Evolutionary conservation across 78 protist genomes (phyloP).

Genomic region (Diacronema lutheri): DNA sequence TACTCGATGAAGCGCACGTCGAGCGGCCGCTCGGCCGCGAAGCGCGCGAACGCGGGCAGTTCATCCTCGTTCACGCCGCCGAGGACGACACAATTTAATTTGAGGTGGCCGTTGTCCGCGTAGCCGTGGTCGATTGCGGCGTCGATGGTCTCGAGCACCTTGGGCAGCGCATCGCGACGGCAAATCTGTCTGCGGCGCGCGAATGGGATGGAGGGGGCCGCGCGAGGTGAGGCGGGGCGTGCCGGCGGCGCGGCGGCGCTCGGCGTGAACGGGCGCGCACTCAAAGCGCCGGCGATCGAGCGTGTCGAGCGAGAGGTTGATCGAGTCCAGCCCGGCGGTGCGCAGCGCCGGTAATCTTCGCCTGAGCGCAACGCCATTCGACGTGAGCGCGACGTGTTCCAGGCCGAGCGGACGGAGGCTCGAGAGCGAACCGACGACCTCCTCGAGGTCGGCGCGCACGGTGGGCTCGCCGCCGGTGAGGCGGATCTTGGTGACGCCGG

Average conservation of each 20-base stretch:
- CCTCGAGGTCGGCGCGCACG: slow-evolving; percentile 31
- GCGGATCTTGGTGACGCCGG: slow-evolving; percentile 80
- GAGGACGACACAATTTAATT: slow-evolving; percentile 80
- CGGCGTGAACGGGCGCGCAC: too few relatives aligned
- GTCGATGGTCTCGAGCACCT: neutral
- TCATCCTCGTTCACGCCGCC: slow-evolving; percentile 67
- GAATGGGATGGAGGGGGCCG: neutral
- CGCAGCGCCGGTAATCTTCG: neutral
- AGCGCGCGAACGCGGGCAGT: slow-evolving; percentile 58
- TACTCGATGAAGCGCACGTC: slow-evolving; percentile 85
- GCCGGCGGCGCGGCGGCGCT: too few relatives aligned
- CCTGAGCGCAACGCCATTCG: slow-evolving; percentile 72
- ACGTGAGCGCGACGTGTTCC: slow-evolving; percentile 54
- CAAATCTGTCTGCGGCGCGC: too few relatives aligned
- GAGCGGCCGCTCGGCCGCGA: slow-evolving; percentile 50
- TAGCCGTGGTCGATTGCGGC: neutral
- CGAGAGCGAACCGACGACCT: neutral
- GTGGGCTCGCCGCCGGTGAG: slow-evolving; percentile 90
- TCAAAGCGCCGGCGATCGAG: slow-evolving; percentile 54
- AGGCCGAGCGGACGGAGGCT: slow-evolving; percentile 1
- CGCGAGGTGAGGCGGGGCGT: too few relatives aligned
- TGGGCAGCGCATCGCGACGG: neutral
- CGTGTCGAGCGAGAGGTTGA: slow-evolving; percentile 86
- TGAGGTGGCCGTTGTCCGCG: neutral
- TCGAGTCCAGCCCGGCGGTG: neutral